Percentiles rank a stretch among this genome's conserved stretches.
Conservation (phyloP, 1,139 yeast species). For the Yamadazyma taylorii region DNA sequence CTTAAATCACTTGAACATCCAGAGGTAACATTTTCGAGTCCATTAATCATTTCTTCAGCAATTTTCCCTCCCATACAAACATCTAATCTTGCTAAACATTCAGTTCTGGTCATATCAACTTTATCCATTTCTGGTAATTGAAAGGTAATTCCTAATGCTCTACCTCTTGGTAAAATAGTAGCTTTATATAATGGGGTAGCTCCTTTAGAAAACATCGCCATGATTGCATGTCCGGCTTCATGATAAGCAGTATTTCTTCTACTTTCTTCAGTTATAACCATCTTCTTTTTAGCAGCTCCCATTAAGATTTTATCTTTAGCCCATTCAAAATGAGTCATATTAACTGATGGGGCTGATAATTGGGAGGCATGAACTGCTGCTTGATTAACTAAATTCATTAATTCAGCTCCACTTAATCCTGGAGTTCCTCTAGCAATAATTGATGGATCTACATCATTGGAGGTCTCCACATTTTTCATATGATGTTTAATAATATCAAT, state of each 20-base stretch:
- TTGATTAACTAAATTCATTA: constrained; percentile 92
- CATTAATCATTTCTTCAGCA: constrained; percentile 92
- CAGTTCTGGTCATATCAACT: constrained; percentile 86
- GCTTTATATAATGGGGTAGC: constrained; percentile 97
- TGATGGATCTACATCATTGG: constrained; percentile 82
- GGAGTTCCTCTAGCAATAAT: constrained; percentile 96
- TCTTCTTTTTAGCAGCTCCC: constrained; percentile 97
- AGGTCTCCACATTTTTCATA: constrained; percentile 84
- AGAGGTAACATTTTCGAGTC: constrained; percentile 88
- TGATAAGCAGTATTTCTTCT: constrained; percentile 94
- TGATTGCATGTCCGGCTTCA: constrained; percentile 98
- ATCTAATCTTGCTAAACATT: constrained; percentile 87
- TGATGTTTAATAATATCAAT: constrained; percentile 90
- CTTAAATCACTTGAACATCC: constrained; percentile 93
- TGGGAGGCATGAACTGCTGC: constrained; percentile 98
- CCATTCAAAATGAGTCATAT: constrained; percentile 95
- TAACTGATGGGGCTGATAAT: constrained; percentile 84
- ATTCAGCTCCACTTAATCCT: constrained; percentile 95
- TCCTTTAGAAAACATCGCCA: constrained; percentile 94
- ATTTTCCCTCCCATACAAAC: constrained; percentile 99
- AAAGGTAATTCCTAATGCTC: constrained; percentile 95
- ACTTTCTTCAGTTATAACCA: constrained; percentile 95
- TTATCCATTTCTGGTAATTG: constrained; percentile 98
- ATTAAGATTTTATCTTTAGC: constrained; percentile 96
- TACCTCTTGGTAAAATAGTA: constrained; percentile 93